Conservation (phyloP, 2,329 filamentous ascomycete species). For the Plectosphaerella plurivora region DNA sequence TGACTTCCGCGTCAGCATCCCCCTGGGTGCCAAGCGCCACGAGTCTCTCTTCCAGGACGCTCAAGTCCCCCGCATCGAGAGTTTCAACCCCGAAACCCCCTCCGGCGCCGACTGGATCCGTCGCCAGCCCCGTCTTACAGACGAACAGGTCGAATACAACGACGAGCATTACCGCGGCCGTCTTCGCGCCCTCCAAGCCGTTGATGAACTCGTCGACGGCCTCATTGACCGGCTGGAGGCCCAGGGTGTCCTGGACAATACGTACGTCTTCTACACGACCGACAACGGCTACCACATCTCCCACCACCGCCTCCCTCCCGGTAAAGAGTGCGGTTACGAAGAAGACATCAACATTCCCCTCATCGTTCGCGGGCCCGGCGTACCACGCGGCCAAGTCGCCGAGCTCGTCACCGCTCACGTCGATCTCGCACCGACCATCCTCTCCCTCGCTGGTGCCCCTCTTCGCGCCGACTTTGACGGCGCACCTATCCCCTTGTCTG, state of each 20-base stretch:
- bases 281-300: conserved; percentile 52
- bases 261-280: conserved; percentile 47
- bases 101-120: conserved; percentile 40
- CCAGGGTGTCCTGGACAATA: conserved; percentile 29
- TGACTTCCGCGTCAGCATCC: conserved; percentile 28
- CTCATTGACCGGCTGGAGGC: conserved; percentile 27
- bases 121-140: conserved; percentile 26
- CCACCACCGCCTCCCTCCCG: conserved; percentile 46
- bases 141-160: conserved; percentile 25
- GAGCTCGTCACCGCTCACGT: conserved; percentile 43
- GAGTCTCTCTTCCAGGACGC: conserved; percentile 53
- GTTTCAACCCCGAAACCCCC: conserved; percentile 57
- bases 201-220: conserved; percentile 39
- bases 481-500: conserved; percentile 33
- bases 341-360: conserved; percentile 48
- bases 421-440: conserved; percentile 51
- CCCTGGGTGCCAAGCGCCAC: conserved; percentile 46
- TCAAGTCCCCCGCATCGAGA: conserved; percentile 56
- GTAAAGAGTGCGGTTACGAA: conserved; percentile 47
- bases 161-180: conserved; percentile 35
- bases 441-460: conserved; percentile 29
- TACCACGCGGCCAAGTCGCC: conserved; percentile 29
- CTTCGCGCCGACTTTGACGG: conserved; percentile 47
- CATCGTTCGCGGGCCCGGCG: conserved; percentile 43
- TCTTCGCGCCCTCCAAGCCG: conserved; percentile 36